Evolutionary conservation across 352 stramenopile species (phyloP).

Genomic region (Globisporangium abappressorium): DNA sequence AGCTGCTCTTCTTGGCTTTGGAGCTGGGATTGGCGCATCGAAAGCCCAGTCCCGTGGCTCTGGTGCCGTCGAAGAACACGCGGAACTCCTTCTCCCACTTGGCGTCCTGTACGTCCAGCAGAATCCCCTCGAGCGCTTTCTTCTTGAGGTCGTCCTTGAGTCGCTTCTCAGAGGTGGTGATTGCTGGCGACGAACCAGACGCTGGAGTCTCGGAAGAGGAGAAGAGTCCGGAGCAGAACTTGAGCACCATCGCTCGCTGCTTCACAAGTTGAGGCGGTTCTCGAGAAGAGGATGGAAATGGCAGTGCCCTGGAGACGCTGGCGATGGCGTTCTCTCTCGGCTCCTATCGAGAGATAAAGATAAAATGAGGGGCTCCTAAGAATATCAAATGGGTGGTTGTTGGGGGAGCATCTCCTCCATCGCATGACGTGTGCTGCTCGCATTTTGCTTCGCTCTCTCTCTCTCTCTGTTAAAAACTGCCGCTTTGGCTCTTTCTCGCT

Average conservation of each 20-base stretch:
- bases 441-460: no score
- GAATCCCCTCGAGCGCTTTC: conserved; percentile 7
- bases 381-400: no score
- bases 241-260: conserved; percentile 36
- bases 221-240: conserved; percentile 43
- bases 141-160: conserved; percentile 23
- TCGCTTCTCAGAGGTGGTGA: neutral
- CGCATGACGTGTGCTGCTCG: no score
- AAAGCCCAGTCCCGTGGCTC: conserved; percentile 51
- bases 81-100: conserved; percentile 59
- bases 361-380: no score
- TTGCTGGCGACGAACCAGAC: neutral
- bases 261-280: neutral
- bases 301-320: neutral
- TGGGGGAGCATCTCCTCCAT: no score
- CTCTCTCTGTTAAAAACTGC: neutral
- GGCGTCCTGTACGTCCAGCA: conserved; percentile 16
- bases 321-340: no score
- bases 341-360: no score
- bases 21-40: conserved; percentile 4
- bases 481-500: neutral
- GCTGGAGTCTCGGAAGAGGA: conserved; percentile 1
- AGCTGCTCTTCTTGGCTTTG: neutral
- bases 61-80: conserved; percentile 50
- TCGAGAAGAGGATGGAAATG: neutral